A percentile compares a stretch with the other conserved stretches of the same genome.
Conservation (phyloP, 2,329 filamentous ascomycete genomes). For the Sporothrix luriei region DNA sequence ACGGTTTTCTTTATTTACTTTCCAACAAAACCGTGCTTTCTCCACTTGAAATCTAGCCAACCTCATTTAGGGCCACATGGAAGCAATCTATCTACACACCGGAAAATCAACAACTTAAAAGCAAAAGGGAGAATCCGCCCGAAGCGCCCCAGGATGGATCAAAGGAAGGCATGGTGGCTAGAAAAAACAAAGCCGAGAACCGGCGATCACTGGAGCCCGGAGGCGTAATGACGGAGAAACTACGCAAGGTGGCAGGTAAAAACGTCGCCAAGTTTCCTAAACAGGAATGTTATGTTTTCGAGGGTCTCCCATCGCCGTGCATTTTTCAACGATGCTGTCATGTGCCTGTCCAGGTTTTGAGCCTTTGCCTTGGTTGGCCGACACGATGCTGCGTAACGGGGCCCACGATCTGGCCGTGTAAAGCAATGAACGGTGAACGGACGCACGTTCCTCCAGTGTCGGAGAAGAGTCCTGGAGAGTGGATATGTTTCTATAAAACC, state of each 20-base stretch:
- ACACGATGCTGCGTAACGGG: neutral
- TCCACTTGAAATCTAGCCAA: neutral
- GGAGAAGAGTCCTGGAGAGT: neutral
- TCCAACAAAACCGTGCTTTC: neutral
- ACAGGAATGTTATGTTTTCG: neutral
- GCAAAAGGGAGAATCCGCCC: neutral
- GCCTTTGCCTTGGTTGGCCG: neutral
- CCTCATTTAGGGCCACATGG: conserved; percentile 8
- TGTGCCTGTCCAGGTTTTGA: neutral
- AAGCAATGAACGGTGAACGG: neutral
- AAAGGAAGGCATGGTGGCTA: neutral
- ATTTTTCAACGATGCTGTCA: neutral
- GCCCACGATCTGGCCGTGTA: neutral
- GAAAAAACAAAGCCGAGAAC: neutral
- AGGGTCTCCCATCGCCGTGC: neutral
- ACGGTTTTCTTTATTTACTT: neutral
- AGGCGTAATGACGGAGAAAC: neutral
- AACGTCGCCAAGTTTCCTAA: neutral
- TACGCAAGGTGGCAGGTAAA: neutral
- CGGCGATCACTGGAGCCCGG: neutral
- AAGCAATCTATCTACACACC: neutral
- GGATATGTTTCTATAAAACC: neutral
- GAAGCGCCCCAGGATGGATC: neutral
- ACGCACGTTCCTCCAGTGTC: neutral
- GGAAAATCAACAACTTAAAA: neutral